These are phyloP conservation scores for Hypoxylon lenormandii DNA, from an alignment of 495 filamentous ascomycete genomes.

Conservation along the genomic window DNA sequence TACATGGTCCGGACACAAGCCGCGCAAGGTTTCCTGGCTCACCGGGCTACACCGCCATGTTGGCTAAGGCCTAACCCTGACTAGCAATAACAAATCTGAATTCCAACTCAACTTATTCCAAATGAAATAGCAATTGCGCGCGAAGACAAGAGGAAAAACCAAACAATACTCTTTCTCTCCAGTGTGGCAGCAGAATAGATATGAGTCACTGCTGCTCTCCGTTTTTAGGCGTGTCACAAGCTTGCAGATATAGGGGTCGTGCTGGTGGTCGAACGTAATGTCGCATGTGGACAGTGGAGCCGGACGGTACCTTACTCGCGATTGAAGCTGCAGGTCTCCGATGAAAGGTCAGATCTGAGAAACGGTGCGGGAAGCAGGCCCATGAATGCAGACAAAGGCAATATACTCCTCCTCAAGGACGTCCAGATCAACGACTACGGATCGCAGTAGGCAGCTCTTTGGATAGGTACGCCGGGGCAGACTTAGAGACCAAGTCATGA, in stretches of 20 bases:
- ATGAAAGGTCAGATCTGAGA: slow-evolving; percentile 47
- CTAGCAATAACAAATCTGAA: slow-evolving; percentile 34
- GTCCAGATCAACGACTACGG: slow-evolving; percentile 37
- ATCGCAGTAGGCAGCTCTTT: slow-evolving; percentile 21
- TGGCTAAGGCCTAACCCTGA: slow-evolving; percentile 40
- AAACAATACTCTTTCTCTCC: slow-evolving; percentile 12
- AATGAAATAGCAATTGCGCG: slow-evolving; percentile 42
- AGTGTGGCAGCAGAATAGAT: slow-evolving; percentile 36
- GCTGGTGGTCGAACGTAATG: slow-evolving; percentile 45
- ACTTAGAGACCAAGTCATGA: slow-evolving; percentile 36
- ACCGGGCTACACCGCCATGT: slow-evolving; percentile 50
- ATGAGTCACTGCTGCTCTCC: slow-evolving; percentile 35
- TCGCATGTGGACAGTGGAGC: slow-evolving; percentile 43
- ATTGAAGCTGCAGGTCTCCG: slow-evolving; percentile 48
- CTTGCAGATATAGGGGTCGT: slow-evolving; percentile 42
- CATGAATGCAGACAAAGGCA: slow-evolving; percentile 25
- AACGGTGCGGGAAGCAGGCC: slow-evolving; percentile 34
- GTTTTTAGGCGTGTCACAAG: slow-evolving; percentile 38
- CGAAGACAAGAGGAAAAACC: slow-evolving; percentile 19
- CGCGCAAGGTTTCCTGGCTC: slow-evolving; percentile 40
- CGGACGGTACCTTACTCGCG: slow-evolving; percentile 40
- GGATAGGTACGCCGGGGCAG: slow-evolving; percentile 34
- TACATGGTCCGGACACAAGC: slow-evolving; percentile 34
- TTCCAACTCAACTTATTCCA: slow-evolving; percentile 30
- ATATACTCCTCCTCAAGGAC: slow-evolving; percentile 14